Percentiles rank a stretch among this genome's conserved stretches.
phyloP scores from a whole-genome alignment of 768 basidiomycete genomes.

The Phanerochaete sordida region DNA sequence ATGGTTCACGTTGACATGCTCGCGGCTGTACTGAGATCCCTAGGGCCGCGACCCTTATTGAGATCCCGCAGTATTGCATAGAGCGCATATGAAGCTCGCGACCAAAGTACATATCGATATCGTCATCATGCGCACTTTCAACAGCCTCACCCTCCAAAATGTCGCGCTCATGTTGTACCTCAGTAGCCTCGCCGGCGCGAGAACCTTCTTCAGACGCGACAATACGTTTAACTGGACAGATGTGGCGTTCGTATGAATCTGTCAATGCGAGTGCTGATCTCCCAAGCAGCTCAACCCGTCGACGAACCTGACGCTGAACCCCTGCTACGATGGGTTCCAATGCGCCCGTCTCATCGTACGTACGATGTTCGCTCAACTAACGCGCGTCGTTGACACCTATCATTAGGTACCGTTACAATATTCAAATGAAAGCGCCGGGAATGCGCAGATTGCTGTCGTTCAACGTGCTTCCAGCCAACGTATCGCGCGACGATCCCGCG shows the following conservation, averaged over 20 bases:
- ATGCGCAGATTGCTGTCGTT: constrained; percentile 25
- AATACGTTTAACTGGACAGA: background rate
- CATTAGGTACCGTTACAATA: constrained; percentile 28
- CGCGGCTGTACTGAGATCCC: too few species aligned
- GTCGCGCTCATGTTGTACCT: background rate
- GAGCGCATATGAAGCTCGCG: too few species aligned
- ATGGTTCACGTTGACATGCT: too few species aligned
- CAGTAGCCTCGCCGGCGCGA: background rate
- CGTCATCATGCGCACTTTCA: background rate
- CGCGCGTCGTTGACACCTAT: background rate
- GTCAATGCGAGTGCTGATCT: background rate
- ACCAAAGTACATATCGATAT: too few species aligned
- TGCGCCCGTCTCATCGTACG: background rate
- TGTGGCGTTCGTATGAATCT: background rate
- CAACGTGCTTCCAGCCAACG: constrained; percentile 17
- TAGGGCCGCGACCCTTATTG: too few species aligned
- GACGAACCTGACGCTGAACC: background rate
- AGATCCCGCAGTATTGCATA: too few species aligned
- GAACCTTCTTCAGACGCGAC: background rate
- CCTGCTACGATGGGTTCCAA: constrained; percentile 7
- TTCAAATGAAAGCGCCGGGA: constrained; percentile 12
- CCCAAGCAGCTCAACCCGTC: background rate
- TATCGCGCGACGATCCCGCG: background rate
- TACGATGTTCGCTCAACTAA: too few species aligned
- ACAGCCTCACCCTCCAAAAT: too few species aligned